These are phyloP conservation scores for Coemansia sp. DNA, from an alignment of 192 early-diverging fungal genomes.

Conservation along the genomic window DNA sequence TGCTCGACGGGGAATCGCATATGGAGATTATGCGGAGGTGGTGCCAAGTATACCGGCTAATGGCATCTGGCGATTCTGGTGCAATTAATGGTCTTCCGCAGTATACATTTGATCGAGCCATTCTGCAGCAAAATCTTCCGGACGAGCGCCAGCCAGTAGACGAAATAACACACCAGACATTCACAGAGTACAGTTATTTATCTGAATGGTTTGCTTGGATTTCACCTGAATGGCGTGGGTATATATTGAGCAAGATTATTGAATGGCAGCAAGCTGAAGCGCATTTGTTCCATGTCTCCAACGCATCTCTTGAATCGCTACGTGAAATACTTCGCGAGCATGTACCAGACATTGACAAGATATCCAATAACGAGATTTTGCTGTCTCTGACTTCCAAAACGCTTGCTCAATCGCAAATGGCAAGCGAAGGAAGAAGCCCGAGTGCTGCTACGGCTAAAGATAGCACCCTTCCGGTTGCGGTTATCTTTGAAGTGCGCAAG, in stretches of 20 bases:
- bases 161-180: constrained; percentile 12
- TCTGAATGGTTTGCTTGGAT: constrained; percentile 45
- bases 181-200: constrained; percentile 18
- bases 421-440: constrained; percentile 1
- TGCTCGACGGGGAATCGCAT: constrained; percentile 30
- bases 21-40: constrained; percentile 40
- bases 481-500: constrained; percentile 31
- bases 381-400: constrained; percentile 27
- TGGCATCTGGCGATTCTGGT: constrained; percentile 1
- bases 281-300: constrained; percentile 44
- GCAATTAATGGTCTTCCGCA: constrained; percentile 14
- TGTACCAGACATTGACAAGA: constrained; percentile 8
- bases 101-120: constrained; percentile 19
- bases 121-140: constrained; percentile 14
- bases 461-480: constrained; percentile 12
- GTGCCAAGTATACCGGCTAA: constrained; percentile 28
- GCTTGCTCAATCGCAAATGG: constrained; percentile 28
- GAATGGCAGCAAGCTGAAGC: constrained; percentile 35
- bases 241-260: constrained; percentile 25
- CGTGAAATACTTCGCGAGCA: constrained; percentile 14
- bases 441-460: neutral
- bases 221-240: constrained; percentile 34
- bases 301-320: constrained; percentile 20
- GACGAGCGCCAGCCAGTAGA: constrained; percentile 33
- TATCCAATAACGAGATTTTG: constrained; percentile 31